phyloP scores from a whole-genome alignment of 768 basidiomycete genomes.

The Omphalotus guepiniiformis region DNA sequence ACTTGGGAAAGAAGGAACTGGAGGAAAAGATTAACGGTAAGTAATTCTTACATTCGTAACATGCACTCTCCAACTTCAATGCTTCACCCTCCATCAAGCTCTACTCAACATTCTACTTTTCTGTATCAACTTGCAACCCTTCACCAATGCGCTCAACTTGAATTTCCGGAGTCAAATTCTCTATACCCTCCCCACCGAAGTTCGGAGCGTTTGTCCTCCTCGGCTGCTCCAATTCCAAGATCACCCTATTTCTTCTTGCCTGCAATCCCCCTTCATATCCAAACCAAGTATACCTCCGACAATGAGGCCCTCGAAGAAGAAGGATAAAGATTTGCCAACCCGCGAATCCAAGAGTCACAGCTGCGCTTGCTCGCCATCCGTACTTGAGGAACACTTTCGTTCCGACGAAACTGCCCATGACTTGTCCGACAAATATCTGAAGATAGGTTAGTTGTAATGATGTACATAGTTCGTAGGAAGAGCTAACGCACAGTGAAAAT shows the following conservation, averaged over 20 bases:
- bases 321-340: conserved; percentile 39
- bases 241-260: conserved; percentile 1
- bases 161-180: too few species aligned
- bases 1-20: too few species aligned
- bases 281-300: conserved; percentile 25
- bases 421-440: conserved; percentile 53
- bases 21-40: too few species aligned
- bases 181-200: too few species aligned
- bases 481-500: conserved; percentile 27
- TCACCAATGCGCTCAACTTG: too few species aligned
- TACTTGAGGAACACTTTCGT: conserved; percentile 44
- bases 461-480: neutral
- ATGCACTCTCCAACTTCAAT: too few species aligned
- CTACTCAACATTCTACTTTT: too few species aligned
- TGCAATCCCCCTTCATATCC: conserved; percentile 31
- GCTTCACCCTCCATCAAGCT: too few species aligned
- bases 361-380: conserved; percentile 49
- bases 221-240: too few species aligned
- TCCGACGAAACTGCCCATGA: conserved; percentile 55
- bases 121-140: too few species aligned
- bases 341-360: conserved; percentile 38
- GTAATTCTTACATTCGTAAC: too few species aligned
- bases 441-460: conserved; percentile 17
- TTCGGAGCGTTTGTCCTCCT: too few species aligned
- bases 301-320: conserved; percentile 47